Conservation (phyloP, 768 basidiomycete genomes). For the Lentinula edodes region DNA sequence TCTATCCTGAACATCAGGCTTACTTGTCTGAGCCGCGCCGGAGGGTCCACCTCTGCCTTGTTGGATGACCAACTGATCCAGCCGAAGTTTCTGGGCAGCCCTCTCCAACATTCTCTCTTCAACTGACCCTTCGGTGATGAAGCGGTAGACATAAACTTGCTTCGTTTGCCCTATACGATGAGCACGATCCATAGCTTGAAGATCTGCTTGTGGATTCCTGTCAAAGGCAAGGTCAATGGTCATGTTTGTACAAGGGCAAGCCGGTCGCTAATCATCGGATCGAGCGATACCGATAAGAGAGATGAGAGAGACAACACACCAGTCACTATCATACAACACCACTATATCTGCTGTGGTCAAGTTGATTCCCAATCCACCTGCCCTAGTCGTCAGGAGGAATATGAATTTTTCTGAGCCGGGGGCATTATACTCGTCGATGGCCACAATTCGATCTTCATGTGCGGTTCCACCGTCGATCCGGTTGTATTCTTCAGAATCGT, state of each 20-base stretch:
- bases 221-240: background rate
- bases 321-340: conserved; percentile 94
- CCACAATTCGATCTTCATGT: conserved; percentile 91
- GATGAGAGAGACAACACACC: conserved; percentile 39
- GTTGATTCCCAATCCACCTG: conserved; percentile 96
- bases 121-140: conserved; percentile 92
- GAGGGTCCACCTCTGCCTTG: conserved; percentile 75
- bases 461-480: conserved; percentile 95
- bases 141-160: conserved; percentile 96
- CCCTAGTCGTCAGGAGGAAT: conserved; percentile 93
- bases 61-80: conserved; percentile 96
- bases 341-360: conserved; percentile 93
- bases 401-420: conserved; percentile 93
- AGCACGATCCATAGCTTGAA: conserved; percentile 98
- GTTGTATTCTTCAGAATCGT: conserved; percentile 72
- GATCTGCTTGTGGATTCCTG: conserved; percentile 97
- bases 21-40: conserved; percentile 57
- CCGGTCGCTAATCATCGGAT: background rate
- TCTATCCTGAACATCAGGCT: background rate
- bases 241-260: background rate
- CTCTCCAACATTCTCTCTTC: conserved; percentile 94
- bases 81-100: conserved; percentile 89
- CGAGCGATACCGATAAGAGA: no score
- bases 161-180: conserved; percentile 97
- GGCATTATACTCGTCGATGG: conserved; percentile 97